Base-by-base conservation (phyloP, 371 early-diverging fungal species). In the Batrachochytrium dendrobatidis region DNA sequence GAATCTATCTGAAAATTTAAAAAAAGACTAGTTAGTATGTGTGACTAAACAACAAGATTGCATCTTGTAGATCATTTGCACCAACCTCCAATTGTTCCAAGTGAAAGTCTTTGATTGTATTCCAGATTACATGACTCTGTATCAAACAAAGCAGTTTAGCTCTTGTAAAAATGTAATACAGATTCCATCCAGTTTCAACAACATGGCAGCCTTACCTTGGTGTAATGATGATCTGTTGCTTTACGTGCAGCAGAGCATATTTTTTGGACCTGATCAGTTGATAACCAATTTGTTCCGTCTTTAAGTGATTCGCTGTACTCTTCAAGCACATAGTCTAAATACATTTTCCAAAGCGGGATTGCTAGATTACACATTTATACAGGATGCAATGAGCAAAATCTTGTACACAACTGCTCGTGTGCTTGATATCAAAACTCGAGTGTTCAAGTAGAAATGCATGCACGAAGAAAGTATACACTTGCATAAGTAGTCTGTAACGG, bases 401-500 rank as follows among this genome's bases (percentile, higher is more conserved):
- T n/a, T n/a, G n/a, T n/a, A 39, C 20, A 39, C 15, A 39, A 39
- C 39, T 39, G 39, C 15, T 17, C 20, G 39, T 39, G 39, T 39
- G 15, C 39, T 39, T 39, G 34, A 35, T n/a, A n/a, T n/a, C n/a
- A n/a, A n/a, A n/a, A n/a, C n/a, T n/a, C n/a, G n/a, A n/a, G n/a
- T n/a, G n/a, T n/a, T 1, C 15, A 35, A 65, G 1, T 18, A 54
- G 7, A 7, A 17, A 50, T 1, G 54, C 55, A 48, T 52, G 34
- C 46, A 59, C 12, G n/a, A 54, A 8, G 6, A 5, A 22, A 17
- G n/a, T 10, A 25, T 28, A 28, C 12, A 60, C 74, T 71, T 75
- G 83, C 85, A 84, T 1, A 80, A 56, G 57, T 86, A 86, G 55
- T 86, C 86, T 32, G 72, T 55, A 2, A 67, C 63, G 0, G 85